These are phyloP conservation scores for Penicillium herquei DNA, from an alignment of 495 filamentous ascomycete genomes.

Conservation along the genomic window DNA sequence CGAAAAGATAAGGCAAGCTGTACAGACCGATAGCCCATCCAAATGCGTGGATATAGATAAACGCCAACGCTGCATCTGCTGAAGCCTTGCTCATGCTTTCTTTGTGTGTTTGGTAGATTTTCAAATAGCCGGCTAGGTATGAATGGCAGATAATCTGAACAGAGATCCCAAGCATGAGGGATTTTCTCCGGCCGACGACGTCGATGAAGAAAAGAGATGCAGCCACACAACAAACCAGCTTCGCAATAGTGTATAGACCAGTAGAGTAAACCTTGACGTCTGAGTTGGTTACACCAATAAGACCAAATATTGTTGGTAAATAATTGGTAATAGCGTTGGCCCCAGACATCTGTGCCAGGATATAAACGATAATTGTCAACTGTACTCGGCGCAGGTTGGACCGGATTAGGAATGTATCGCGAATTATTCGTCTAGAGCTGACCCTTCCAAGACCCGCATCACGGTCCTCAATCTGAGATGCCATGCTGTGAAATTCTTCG, in stretches of 20 bases:
- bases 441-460: not conserved
- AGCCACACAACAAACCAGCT: slow-evolving; percentile 13
- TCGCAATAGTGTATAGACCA: slow-evolving; percentile 17
- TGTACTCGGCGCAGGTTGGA: slow-evolving; percentile 16
- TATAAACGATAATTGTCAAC: slow-evolving; percentile 9
- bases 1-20: slow-evolving; percentile 20
- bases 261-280: slow-evolving; percentile 6
- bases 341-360: slow-evolving; percentile 19
- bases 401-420: slow-evolving; percentile 4
- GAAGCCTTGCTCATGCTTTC: slow-evolving; percentile 1
- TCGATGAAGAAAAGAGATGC: slow-evolving; percentile 19
- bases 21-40: slow-evolving; percentile 16
- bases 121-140: slow-evolving; percentile 14
- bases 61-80: slow-evolving; percentile 8
- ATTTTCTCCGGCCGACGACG: slow-evolving; percentile 12
- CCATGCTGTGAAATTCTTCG: slow-evolving; percentile 35
- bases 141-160: slow-evolving; percentile 14
- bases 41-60: slow-evolving; percentile 15
- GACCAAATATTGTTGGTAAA: slow-evolving; percentile 10
- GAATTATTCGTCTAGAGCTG: not conserved
- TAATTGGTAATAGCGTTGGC: slow-evolving; percentile 21
- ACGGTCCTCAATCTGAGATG: not conserved
- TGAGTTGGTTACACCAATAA: not conserved
- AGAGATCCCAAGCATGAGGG: slow-evolving; percentile 10
- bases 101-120: slow-evolving; percentile 5